These are phyloP conservation scores for Lichtheimia hyalospora DNA, from an alignment of 371 early-diverging fungal species.

Conservation along the genomic window DNA sequence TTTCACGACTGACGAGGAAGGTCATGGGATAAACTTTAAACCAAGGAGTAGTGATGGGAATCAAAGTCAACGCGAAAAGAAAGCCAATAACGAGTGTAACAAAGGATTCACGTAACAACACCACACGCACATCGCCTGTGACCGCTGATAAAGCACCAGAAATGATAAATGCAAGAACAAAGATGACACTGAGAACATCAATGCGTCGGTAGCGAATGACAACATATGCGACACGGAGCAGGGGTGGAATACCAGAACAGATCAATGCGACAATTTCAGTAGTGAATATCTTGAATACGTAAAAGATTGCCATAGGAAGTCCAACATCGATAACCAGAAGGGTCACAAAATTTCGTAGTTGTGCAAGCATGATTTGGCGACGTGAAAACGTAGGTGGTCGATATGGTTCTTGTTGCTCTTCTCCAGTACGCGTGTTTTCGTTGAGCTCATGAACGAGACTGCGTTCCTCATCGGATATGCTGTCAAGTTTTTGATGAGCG, in stretches of 20 bases:
- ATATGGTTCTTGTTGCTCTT: too few species aligned
- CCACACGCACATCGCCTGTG: slow-evolving; percentile 37
- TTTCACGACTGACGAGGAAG: slow-evolving; percentile 28
- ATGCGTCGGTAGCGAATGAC: slow-evolving; percentile 24
- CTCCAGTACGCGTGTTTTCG: too few species aligned
- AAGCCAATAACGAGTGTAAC: slow-evolving; percentile 36
- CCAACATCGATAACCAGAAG: slow-evolving; percentile 29
- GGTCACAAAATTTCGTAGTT: background rate
- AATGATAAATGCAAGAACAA: slow-evolving; percentile 39
- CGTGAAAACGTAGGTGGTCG: background rate
- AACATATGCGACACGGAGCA: slow-evolving; percentile 26
- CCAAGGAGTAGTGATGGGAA: slow-evolving; percentile 39
- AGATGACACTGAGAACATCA: slow-evolving; percentile 44
- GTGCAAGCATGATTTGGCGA: background rate
- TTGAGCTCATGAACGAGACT: too few species aligned
- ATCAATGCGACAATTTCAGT: slow-evolving; percentile 36
- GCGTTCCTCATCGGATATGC: too few species aligned
- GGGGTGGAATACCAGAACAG: slow-evolving; percentile 53
- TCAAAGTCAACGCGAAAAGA: slow-evolving; percentile 38
- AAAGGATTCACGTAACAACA: slow-evolving; percentile 43
- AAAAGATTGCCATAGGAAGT: slow-evolving; percentile 39
- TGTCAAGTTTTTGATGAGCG: too few species aligned
- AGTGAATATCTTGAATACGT: slow-evolving; percentile 27
- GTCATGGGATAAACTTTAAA: slow-evolving; percentile 33
- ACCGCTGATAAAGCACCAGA: slow-evolving; percentile 41